Percentiles rank a stretch among this genome's conserved stretches.
phyloP scores from a whole-genome alignment of 345 rosid genomes.

The Excoecaria cochinchinensis region DNA sequence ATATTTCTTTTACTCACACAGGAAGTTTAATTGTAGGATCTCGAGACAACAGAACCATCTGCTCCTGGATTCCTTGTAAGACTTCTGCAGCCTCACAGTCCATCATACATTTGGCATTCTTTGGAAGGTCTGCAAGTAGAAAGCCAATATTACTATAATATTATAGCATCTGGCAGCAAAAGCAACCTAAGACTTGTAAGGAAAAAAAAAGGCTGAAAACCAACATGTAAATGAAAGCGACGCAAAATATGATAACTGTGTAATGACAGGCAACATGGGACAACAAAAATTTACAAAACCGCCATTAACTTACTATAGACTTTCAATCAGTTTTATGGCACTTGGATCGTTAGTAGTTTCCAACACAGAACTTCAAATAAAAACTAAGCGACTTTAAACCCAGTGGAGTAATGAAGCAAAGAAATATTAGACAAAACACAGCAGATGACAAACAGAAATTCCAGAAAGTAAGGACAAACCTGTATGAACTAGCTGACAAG shows the following conservation, averaged over 20 bases:
- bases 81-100: conserved; percentile 78
- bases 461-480: neutral
- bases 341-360: neutral
- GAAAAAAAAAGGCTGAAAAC: neutral
- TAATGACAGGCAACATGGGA: conserved; percentile 1
- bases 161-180: neutral
- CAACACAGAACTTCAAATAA: neutral
- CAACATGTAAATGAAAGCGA: neutral
- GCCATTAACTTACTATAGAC: neutral
- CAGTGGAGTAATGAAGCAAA: no score
- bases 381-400: no score
- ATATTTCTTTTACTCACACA: conserved; percentile 44
- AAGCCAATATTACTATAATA: neutral
- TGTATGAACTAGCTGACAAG: no score
- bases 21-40: conserved; percentile 83
- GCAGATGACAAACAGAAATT: conserved; percentile 1
- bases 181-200: neutral
- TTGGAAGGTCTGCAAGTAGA: conserved; percentile 63
- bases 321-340: neutral
- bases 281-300: neutral
- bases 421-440: neutral
- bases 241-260: neutral
- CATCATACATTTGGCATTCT: conserved; percentile 68
- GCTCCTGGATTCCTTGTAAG: conserved; percentile 74
- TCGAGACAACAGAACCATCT: conserved; percentile 64